phyloP scores from a whole-genome alignment of 2,329 filamentous ascomycete genomes.

The Pezicula neosporulosa region DNA sequence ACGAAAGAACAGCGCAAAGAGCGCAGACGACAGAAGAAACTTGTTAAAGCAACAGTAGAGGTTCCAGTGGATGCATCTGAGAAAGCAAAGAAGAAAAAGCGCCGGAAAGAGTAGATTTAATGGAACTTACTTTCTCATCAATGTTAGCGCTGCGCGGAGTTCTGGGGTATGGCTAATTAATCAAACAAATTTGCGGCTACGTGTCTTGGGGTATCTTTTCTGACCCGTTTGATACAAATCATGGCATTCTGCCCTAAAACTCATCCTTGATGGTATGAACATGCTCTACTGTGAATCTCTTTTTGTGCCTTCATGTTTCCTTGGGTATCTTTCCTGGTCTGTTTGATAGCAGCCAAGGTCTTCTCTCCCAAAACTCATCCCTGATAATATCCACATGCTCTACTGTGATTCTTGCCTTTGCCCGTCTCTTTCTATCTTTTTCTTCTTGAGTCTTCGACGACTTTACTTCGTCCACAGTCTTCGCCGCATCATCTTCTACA shows the following conservation, averaged over 20 bases:
- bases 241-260: slow-evolving; percentile 87
- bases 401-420: slow-evolving; percentile 76
- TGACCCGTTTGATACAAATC: slow-evolving; percentile 74
- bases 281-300: slow-evolving; percentile 72
- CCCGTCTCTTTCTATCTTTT: slow-evolving; percentile 75
- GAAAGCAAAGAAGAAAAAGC: slow-evolving; percentile 28
- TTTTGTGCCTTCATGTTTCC: slow-evolving; percentile 31
- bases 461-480: slow-evolving; percentile 46
- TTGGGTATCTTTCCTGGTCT: slow-evolving; percentile 70
- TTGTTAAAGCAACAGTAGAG: slow-evolving; percentile 19
- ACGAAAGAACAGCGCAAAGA: slow-evolving; percentile 28
- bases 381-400: slow-evolving; percentile 93
- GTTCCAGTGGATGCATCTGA: slow-evolving; percentile 23
- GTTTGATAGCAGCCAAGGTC: slow-evolving; percentile 80
- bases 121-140: slow-evolving; percentile 4
- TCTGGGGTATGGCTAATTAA: slow-evolving; percentile 7
- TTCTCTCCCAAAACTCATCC: slow-evolving; percentile 86
- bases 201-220: slow-evolving; percentile 61
- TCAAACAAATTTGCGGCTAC: slow-evolving; percentile 10
- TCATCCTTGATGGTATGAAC: slow-evolving; percentile 92
- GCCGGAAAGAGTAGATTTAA: slow-evolving; percentile 15
- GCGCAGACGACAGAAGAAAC: slow-evolving; percentile 21
- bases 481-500: slow-evolving; percentile 41
- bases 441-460: slow-evolving; percentile 79
- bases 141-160: slow-evolving; percentile 17